Percentiles rank a stretch among this genome's conserved stretches.
These are phyloP conservation scores for Elaphomyces granulatus DNA, from an alignment of 495 filamentous ascomycete genomes.

Conservation along the genomic window DNA sequence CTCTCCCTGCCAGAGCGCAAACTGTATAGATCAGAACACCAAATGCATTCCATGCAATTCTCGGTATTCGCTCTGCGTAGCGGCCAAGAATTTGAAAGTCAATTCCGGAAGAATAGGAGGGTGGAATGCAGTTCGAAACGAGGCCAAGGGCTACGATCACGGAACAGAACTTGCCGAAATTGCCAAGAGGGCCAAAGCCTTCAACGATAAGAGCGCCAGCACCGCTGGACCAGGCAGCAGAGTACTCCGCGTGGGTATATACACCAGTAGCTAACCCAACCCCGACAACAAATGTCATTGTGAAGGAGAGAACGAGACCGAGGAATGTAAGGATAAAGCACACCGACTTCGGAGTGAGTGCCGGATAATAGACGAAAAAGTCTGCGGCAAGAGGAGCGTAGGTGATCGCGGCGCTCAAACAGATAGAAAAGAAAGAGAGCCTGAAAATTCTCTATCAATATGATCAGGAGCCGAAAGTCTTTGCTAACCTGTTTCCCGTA, in stretches of 20 bases:
- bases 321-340: conserved; percentile 11
- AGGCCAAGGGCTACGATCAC: conserved; percentile 58
- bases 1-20: conserved; percentile 48
- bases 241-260: conserved; percentile 35
- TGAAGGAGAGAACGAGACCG: conserved; percentile 41
- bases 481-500: conserved; percentile 35
- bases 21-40: conserved; percentile 45
- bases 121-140: conserved; percentile 55
- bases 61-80: conserved; percentile 40
- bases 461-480: background rate
- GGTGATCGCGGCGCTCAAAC: conserved; percentile 47
- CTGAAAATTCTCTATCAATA: conserved; percentile 12
- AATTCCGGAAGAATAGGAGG: conserved; percentile 55
- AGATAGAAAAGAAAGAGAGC: conserved; percentile 55
- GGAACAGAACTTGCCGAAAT: conserved; percentile 59
- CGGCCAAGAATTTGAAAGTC: conserved; percentile 53
- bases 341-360: conserved; percentile 25
- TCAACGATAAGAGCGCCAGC: conserved; percentile 48
- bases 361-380: conserved; percentile 54
- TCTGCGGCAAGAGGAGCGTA: conserved; percentile 46
- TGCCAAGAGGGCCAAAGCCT: conserved; percentile 44
- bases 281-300: conserved; percentile 48
- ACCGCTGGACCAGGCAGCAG: conserved; percentile 35
- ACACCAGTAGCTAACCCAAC: conserved; percentile 56
- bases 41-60: conserved; percentile 49